These are phyloP conservation scores for Pythium aristosporum DNA, from an alignment of 352 stramenopile genomes.

Conservation along the genomic window DNA sequence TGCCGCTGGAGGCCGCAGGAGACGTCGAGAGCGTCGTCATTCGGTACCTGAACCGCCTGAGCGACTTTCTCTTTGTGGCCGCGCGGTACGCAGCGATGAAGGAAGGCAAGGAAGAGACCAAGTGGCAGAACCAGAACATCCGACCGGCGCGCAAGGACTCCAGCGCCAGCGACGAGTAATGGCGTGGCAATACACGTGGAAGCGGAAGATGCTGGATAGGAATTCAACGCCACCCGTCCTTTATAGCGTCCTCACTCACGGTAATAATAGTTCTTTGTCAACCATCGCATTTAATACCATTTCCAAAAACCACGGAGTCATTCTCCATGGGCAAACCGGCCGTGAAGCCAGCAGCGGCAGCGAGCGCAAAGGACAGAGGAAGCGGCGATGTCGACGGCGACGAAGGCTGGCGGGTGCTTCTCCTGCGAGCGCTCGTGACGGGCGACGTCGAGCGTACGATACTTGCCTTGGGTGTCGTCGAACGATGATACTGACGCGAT, in stretches of 20 bases:
- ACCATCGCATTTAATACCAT: too few species aligned
- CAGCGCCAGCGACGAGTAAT: constrained; percentile 13
- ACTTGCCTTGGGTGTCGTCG: not conserved
- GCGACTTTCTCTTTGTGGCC: constrained; percentile 89
- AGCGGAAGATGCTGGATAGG: too few species aligned
- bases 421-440: constrained; percentile 27
- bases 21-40: constrained; percentile 77
- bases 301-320: not conserved
- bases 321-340: not conserved
- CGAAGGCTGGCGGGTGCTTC: constrained; percentile 28
- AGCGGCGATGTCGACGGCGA: constrained; percentile 15
- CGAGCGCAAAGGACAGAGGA: not conserved
- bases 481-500: not conserved
- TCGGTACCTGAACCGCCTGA: constrained; percentile 82
- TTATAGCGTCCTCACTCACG: too few species aligned
- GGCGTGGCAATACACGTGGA: too few species aligned
- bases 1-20: constrained; percentile 65
- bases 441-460: constrained; percentile 28
- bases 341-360: not conserved
- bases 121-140: constrained; percentile 79
- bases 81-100: constrained; percentile 57
- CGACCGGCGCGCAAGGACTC: constrained; percentile 30
- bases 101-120: constrained; percentile 75
- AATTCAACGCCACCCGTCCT: too few species aligned
- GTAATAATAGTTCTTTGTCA: too few species aligned